A percentile compares a stretch with the other conserved stretches of the same genome.
These are phyloP conservation scores for Rosa persica DNA, from an alignment of 306 rosid genomes.

Conservation along the genomic window DNA sequence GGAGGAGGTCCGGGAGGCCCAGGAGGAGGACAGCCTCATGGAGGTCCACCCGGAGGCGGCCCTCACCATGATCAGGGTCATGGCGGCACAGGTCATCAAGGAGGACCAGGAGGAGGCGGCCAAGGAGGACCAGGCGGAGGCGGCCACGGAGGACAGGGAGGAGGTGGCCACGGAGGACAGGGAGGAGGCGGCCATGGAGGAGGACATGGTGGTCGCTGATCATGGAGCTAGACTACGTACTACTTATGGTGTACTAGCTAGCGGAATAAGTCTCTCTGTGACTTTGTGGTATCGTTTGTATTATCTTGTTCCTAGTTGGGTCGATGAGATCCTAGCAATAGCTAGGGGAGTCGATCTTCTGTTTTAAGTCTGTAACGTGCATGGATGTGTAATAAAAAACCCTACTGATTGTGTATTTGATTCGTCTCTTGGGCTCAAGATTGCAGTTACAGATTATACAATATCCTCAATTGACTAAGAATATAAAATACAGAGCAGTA, in stretches of 20 bases:
- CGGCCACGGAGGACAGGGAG: neutral
- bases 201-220: too few relatives aligned
- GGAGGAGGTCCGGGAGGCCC: neutral
- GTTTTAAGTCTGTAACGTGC: neutral
- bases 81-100: neutral
- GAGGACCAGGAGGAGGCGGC: neutral
- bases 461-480: neutral
- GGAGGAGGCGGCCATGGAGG: neutral
- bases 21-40: neutral
- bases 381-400: neutral
- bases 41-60: neutral
- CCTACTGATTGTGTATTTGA: neutral
- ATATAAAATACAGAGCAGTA: neutral
- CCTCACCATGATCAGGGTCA: too few relatives aligned
- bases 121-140: neutral
- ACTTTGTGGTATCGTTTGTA: neutral
- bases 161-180: neutral
- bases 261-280: neutral
- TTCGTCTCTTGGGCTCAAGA: neutral
- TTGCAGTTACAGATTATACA: neutral
- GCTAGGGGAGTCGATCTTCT: neutral
- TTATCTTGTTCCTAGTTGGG: neutral
- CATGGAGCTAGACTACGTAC: neutral
- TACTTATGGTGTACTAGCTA: neutral
- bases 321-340: conserved; percentile 1